Conservation (phyloP, 2,329 filamentous ascomycete species). For the Fusarium torulosum region DNA sequence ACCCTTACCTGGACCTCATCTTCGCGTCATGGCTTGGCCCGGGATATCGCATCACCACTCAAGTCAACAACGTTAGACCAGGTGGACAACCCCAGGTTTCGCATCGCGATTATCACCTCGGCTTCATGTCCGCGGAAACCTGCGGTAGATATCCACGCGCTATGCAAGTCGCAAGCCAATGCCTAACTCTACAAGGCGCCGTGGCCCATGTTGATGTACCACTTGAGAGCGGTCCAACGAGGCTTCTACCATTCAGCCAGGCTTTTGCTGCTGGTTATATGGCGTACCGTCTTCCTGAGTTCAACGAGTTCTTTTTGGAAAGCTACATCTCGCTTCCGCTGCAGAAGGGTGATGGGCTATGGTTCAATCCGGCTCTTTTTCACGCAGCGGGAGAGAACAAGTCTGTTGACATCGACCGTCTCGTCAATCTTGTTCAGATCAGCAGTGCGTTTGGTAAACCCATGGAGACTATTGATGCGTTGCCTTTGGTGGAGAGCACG, state of each 20-base stretch:
- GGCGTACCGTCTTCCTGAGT: conserved; percentile 66
- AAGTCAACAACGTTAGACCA: conserved; percentile 73
- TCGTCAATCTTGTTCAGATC: conserved; percentile 72
- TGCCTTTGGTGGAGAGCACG: conserved; percentile 60
- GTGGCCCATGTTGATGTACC: conserved; percentile 74
- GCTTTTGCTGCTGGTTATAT: conserved; percentile 68
- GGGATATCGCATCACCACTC: conserved; percentile 69
- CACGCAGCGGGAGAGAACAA: conserved; percentile 72
- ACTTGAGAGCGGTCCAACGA: conserved; percentile 68
- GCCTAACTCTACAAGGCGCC: conserved; percentile 72
- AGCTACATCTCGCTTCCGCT: conserved; percentile 66
- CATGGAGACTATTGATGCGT: conserved; percentile 70
- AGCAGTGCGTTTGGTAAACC: conserved; percentile 72
- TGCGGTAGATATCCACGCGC: conserved; percentile 63
- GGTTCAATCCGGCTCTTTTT: conserved; percentile 73
- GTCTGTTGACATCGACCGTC: conserved; percentile 61
- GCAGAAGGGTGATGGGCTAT: conserved; percentile 68
- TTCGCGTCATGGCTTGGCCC: conserved; percentile 70
- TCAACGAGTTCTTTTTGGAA: conserved; percentile 65
- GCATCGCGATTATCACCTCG: conserved; percentile 74
- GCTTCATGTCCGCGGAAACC: conserved; percentile 66
- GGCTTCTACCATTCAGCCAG: conserved; percentile 72
- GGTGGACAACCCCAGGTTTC: conserved; percentile 68
- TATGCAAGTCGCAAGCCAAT: conserved; percentile 66
- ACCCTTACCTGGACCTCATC: conserved; percentile 67